A percentile compares a stretch with the other conserved stretches of the same genome.
Conservation (phyloP, 305 asterid genomes). For the Plantago rigida region DNA sequence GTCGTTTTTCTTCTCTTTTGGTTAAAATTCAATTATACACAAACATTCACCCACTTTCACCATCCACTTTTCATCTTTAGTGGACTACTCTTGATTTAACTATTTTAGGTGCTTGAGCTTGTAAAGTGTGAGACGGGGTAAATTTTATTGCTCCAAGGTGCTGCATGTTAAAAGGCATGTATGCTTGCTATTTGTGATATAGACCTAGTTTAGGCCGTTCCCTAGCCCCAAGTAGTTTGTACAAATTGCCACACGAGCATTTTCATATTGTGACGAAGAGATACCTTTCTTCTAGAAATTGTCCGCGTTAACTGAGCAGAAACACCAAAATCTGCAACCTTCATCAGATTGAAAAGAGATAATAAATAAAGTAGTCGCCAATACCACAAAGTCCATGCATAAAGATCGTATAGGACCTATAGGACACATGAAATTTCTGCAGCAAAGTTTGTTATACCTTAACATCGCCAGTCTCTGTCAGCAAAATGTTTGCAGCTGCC, state of each 20-base stretch:
- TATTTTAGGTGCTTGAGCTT: too few relatives aligned
- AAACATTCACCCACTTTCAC: too few relatives aligned
- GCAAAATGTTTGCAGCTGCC: slow-evolving; percentile 80
- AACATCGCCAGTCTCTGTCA: slow-evolving; percentile 89
- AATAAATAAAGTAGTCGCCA: slow-evolving; percentile 20
- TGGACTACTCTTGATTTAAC: too few relatives aligned
- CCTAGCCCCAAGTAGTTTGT: too few relatives aligned
- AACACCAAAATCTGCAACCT: slow-evolving; percentile 99
- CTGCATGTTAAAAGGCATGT: too few relatives aligned
- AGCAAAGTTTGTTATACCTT: slow-evolving; percentile 46
- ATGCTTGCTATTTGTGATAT: too few relatives aligned
- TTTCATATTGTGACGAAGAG: not conserved
- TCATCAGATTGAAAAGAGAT: slow-evolving; percentile 17
- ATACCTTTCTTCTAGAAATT: slow-evolving; percentile 87
- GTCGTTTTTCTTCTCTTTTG: too few relatives aligned
- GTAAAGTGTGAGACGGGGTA: too few relatives aligned
- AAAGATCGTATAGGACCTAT: slow-evolving; percentile 6
- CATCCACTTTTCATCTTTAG: too few relatives aligned
- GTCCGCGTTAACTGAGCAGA: slow-evolving; percentile 91
- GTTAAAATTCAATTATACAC: too few relatives aligned
- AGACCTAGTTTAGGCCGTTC: too few relatives aligned
- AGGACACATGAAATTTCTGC: slow-evolving; percentile 10
- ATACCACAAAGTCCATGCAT: slow-evolving; percentile 9
- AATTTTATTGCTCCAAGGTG: too few relatives aligned
- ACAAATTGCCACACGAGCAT: slow-evolving; percentile 7